Conservation (phyloP, 805 yeast genomes). For the Yamadazyma nakazawae region DNA sequence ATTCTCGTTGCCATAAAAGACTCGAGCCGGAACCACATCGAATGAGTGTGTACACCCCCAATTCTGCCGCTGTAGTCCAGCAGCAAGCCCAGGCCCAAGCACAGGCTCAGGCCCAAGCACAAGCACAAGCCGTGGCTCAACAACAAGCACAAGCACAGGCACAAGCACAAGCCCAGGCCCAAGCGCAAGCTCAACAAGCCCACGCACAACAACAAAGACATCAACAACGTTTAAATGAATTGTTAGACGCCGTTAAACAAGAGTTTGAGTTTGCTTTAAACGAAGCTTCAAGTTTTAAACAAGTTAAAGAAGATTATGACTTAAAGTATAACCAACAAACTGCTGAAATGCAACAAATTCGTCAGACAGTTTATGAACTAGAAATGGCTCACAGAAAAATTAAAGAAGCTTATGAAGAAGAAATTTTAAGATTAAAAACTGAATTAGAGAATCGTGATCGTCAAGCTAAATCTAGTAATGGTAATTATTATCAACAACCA, state of each 20-base stretch:
- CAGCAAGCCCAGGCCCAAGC: constrained; percentile 22
- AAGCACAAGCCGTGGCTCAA: constrained; percentile 21
- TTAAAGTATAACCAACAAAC: constrained; percentile 87
- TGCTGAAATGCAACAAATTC: constrained; percentile 87
- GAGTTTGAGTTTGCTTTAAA: constrained; percentile 83
- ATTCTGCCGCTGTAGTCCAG: constrained; percentile 25
- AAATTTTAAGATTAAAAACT: constrained; percentile 77
- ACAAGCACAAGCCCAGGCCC: constrained; percentile 15
- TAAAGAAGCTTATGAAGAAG: constrained; percentile 95
- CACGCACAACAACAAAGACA: constrained; percentile 36
- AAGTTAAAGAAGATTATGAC: constrained; percentile 92
- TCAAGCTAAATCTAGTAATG: constrained; percentile 25
- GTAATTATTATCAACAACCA: constrained; percentile 15
- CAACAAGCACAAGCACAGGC: constrained; percentile 17
- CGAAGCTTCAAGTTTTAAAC: constrained; percentile 81
- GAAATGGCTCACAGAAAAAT: constrained; percentile 92
- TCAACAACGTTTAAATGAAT: constrained; percentile 60
- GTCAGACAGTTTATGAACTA: constrained; percentile 90
- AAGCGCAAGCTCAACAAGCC: constrained; percentile 10
- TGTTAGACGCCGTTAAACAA: constrained; percentile 85
- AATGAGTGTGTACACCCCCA: constrained; percentile 36
- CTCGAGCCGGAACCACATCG: background rate
- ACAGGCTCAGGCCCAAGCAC: constrained; percentile 18
- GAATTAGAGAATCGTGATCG: constrained; percentile 83
- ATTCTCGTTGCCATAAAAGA: background rate